Conservation (phyloP, 148 eudicot genomes). For the Diospyros kaki region DNA sequence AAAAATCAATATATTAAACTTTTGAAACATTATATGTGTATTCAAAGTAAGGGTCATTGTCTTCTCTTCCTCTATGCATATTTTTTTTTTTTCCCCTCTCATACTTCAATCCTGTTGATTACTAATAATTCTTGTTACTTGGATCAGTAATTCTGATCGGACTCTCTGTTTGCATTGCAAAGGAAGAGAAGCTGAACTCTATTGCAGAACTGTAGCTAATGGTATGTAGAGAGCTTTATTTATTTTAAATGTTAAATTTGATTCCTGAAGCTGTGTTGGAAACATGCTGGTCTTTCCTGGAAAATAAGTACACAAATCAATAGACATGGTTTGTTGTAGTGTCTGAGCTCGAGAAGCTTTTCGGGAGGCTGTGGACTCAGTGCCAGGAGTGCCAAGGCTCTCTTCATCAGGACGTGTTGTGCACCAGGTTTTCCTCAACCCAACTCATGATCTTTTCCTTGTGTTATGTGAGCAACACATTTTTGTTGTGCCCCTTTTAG, state of each 20-base stretch:
- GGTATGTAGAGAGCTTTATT: constrained; percentile 33
- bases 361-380: constrained; percentile 97
- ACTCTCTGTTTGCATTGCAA: constrained; percentile 92
- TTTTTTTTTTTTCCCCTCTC: neutral
- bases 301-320: neutral
- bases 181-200: constrained; percentile 98
- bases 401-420: constrained; percentile 97
- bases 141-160: constrained; percentile 56
- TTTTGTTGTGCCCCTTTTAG: neutral
- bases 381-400: constrained; percentile 99
- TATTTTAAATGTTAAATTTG: neutral
- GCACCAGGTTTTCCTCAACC: constrained; percentile 66
- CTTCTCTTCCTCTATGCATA: neutral
- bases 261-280: neutral
- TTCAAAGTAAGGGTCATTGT: neutral
- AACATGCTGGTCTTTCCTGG: neutral
- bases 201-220: constrained; percentile 79
- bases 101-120: constrained; percentile 2
- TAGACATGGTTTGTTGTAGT: constrained; percentile 40
- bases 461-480: neutral
- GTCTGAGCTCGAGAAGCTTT: constrained; percentile 83
- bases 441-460: neutral
- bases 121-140: constrained; percentile 12
- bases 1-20: neutral
- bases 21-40: neutral